These are phyloP conservation scores for Tuber indicum DNA, from an alignment of 495 filamentous ascomycete genomes.

Conservation along the genomic window DNA sequence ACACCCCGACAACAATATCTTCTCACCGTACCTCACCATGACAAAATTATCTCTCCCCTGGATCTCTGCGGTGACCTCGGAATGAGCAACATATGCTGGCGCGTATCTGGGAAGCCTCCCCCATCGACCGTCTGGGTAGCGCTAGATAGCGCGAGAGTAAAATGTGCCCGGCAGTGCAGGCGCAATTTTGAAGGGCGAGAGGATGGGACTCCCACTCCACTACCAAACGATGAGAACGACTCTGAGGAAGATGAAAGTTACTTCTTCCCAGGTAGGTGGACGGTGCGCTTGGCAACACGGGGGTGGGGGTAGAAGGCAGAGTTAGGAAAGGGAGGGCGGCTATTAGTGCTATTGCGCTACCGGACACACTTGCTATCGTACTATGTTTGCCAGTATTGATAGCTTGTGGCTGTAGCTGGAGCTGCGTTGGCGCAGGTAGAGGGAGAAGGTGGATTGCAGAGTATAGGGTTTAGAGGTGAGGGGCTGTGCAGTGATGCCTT, in stretches of 20 bases:
- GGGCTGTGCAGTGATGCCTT: background rate
- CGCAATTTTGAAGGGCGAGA: constrained; percentile 6
- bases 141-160: constrained; percentile 11
- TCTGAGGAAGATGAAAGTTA: constrained; percentile 16
- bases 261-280: constrained; percentile 12
- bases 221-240: background rate
- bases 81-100: constrained; percentile 40
- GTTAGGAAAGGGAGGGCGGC: constrained; percentile 27
- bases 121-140: constrained; percentile 31
- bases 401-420: constrained; percentile 37
- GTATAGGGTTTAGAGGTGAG: constrained; percentile 7
- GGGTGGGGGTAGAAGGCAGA: background rate
- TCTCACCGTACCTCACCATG: constrained; percentile 22
- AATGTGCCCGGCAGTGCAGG: background rate
- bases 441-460: constrained; percentile 17
- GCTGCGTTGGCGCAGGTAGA: constrained; percentile 28
- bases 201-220: constrained; percentile 18
- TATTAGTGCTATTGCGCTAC: constrained; percentile 32
- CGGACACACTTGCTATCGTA: constrained; percentile 27
- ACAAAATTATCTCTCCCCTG: constrained; percentile 21
- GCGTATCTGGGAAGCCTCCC: constrained; percentile 26
- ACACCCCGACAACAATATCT: constrained; percentile 22
- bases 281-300: background rate
- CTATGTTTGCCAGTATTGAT: constrained; percentile 33
- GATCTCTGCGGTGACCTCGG: constrained; percentile 33